phyloP scores from a whole-genome alignment of 1,284 basidiomycete species.

The Cutaneotrichosporon dermatis region DNA sequence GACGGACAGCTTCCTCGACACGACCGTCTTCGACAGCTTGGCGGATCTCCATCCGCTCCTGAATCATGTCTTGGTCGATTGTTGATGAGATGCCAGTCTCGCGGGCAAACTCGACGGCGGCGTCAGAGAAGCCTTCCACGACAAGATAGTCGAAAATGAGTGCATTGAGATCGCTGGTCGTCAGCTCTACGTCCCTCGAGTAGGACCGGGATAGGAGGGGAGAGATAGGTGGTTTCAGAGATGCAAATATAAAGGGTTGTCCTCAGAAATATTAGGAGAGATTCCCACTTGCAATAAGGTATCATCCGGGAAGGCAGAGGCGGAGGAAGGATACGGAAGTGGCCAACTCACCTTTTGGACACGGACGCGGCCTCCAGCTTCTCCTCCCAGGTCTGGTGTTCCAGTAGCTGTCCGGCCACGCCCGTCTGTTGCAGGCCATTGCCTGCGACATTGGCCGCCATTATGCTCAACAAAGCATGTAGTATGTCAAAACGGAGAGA shows the following conservation, averaged over 20 bases:
- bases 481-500: not conserved
- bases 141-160: constrained; percentile 98
- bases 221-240: constrained; percentile 45
- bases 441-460: constrained; percentile 16
- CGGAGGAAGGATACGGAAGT: not conserved
- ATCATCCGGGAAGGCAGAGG: constrained; percentile 47
- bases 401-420: constrained; percentile 11
- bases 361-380: constrained; percentile 51
- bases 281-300: constrained; percentile 57
- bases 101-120: constrained; percentile 86
- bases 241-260: constrained; percentile 48
- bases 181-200: not conserved
- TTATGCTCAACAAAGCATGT: constrained; percentile 9
- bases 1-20: constrained; percentile 86
- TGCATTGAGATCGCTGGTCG: constrained; percentile 76
- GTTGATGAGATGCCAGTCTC: constrained; percentile 67
- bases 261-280: constrained; percentile 57
- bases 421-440: constrained; percentile 6
- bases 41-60: constrained; percentile 87
- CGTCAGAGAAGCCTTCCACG: constrained; percentile 93
- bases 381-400: constrained; percentile 47
- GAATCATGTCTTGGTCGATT: constrained; percentile 85
- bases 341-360: constrained; percentile 52
- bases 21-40: constrained; percentile 91
- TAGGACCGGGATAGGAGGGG: not conserved